Percentiles rank a stretch among this genome's conserved stretches.
Conservation (phyloP, 1,284 basidiomycete genomes). For the Xerocomus cyaneibrunnescens region DNA sequence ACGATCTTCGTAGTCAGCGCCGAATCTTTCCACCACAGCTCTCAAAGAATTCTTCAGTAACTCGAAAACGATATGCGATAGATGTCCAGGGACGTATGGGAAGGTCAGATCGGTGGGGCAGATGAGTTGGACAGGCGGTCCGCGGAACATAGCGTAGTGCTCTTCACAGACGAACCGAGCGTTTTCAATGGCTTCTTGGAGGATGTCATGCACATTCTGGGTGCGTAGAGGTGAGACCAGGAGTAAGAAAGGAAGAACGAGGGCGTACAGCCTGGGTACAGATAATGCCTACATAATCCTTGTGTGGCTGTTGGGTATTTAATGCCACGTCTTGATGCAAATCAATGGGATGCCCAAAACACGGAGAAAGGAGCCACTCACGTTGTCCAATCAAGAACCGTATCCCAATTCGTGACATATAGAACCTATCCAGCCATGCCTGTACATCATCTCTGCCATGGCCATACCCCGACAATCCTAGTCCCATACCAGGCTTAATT, state of each 20-base stretch:
- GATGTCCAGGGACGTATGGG: slow-evolving; percentile 95
- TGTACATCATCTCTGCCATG: slow-evolving; percentile 88
- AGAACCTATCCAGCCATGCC: slow-evolving; percentile 96
- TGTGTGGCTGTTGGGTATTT: slow-evolving; percentile 85
- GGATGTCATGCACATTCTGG: slow-evolving; percentile 90
- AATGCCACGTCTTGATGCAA: slow-evolving; percentile 75
- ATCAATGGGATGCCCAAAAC: slow-evolving; percentile 4
- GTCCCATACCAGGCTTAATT: slow-evolving; percentile 30
- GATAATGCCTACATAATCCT: slow-evolving; percentile 97
- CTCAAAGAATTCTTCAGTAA: slow-evolving; percentile 98
- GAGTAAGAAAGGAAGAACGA: slow-evolving; percentile 1
- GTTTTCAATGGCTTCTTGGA: slow-evolving; percentile 99
- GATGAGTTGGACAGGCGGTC: slow-evolving; percentile 95
- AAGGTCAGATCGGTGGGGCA: slow-evolving; percentile 89
- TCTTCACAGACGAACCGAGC: slow-evolving; percentile 98
- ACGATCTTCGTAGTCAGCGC: slow-evolving; percentile 73
- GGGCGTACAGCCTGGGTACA: slow-evolving; percentile 84
- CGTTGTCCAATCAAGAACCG: slow-evolving; percentile 94
- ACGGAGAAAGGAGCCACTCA: slow-evolving; percentile 39
- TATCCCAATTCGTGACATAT: slow-evolving; percentile 96
- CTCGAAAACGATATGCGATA: slow-evolving; percentile 97
- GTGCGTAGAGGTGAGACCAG: slow-evolving; percentile 4
- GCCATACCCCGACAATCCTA: slow-evolving; percentile 44
- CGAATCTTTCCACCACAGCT: slow-evolving; percentile 93
- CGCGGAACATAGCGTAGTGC: slow-evolving; percentile 95